Conservation (phyloP, 768 basidiomycete genomes). For the Pisolithus tinctorius region DNA sequence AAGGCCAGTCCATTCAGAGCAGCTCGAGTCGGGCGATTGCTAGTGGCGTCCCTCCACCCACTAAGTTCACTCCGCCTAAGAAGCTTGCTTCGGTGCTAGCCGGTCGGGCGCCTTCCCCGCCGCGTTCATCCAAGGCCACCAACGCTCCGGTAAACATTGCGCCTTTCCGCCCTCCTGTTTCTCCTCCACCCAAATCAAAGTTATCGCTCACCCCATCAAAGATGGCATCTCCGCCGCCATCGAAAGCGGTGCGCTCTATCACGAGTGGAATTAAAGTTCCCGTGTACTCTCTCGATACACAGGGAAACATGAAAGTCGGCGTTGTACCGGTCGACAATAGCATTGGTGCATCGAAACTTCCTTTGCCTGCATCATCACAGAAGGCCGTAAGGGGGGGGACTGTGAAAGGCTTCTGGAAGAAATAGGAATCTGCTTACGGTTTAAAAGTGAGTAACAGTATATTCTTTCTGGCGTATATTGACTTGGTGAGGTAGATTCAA, state of each 20-base stretch:
- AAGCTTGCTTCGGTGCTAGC: conserved; percentile 25
- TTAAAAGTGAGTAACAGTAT: neutral
- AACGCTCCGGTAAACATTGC: neutral
- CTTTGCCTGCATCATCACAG: neutral
- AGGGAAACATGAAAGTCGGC: neutral
- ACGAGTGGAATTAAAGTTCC: neutral
- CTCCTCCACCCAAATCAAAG: conserved; percentile 12
- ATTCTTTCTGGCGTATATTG: too few relatives aligned
- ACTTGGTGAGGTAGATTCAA: too few relatives aligned
- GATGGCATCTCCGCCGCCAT: neutral
- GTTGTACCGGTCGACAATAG: neutral
- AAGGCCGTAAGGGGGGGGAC: neutral
- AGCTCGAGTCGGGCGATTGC: conserved; percentile 17
- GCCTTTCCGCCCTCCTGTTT: neutral
- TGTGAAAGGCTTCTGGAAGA: neutral
- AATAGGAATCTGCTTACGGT: neutral
- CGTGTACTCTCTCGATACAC: neutral
- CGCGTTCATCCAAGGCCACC: neutral
- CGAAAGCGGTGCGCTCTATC: conserved; percentile 6
- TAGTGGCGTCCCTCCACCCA: conserved; percentile 4
- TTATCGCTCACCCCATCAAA: conserved; percentile 16
- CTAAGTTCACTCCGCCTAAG: conserved; percentile 23
- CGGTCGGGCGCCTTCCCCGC: conserved; percentile 13
- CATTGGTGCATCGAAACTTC: neutral
- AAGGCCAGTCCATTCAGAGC: conserved; percentile 2